Evolutionary conservation across 768 basidiomycete species (phyloP).

Genomic region (Clathrus columnatus): DNA sequence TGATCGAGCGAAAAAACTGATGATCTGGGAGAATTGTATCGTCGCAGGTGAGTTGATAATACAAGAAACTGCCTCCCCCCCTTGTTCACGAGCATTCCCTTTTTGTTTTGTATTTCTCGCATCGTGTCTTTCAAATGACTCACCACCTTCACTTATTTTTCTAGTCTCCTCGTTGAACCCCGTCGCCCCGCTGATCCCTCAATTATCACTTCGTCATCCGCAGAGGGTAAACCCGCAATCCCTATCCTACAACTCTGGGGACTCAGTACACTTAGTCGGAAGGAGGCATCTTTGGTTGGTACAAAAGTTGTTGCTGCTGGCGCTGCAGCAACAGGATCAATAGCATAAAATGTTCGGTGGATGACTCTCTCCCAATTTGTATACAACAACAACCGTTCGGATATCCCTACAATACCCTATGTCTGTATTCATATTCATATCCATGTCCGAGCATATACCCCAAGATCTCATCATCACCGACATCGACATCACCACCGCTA

Average conservation of each 20-base stretch:
- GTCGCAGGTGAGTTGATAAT: conserved; percentile 70
- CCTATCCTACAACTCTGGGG: conserved; percentile 6
- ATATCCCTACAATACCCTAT: no score
- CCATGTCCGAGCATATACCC: no score
- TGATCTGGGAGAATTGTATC: conserved; percentile 79
- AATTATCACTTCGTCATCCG: neutral
- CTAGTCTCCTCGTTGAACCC: conserved; percentile 74
- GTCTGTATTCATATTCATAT: no score
- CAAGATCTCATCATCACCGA: no score
- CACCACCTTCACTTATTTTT: conserved; percentile 10
- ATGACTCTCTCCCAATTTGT: no score
- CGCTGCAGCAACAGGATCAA: no score
- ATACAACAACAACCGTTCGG: no score
- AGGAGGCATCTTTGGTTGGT: neutral
- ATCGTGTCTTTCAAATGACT: conserved; percentile 5
- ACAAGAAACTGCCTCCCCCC: neutral
- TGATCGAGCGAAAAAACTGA: conserved; percentile 62
- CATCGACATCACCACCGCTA: no score
- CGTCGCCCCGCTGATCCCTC: conserved; percentile 67
- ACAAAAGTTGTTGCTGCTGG: neutral
- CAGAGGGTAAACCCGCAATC: conserved; percentile 3
- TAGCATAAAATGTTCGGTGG: no score
- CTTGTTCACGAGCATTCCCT: neutral
- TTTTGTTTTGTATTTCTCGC: neutral
- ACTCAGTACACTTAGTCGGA: conserved; percentile 8